phyloP scores from a whole-genome alignment of 208 protist species.

The Naegleria gruberi region DNA sequence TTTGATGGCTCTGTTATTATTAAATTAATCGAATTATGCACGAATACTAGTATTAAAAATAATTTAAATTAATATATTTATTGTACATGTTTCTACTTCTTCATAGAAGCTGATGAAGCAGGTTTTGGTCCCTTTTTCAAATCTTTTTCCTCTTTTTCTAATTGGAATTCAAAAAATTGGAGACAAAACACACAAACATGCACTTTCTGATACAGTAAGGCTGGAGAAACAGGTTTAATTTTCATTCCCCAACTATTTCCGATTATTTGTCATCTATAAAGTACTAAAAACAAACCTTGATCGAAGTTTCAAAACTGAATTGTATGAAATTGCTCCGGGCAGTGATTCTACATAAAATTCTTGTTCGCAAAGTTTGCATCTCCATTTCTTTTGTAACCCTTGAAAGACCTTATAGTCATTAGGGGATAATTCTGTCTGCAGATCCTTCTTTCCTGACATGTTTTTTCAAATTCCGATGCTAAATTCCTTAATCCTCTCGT shows the following conservation, averaged over 20 bases:
- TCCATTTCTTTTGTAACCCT: constrained; percentile 16
- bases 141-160: not conserved
- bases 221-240: not conserved
- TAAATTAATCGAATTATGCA: too few species aligned
- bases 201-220: constrained; percentile 11
- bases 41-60: too few species aligned
- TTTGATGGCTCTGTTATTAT: too few species aligned
- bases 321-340: constrained; percentile 23
- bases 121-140: not conserved
- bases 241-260: not conserved
- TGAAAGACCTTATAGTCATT: constrained; percentile 23
- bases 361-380: constrained; percentile 26
- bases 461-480: too few species aligned
- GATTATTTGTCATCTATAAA: not conserved
- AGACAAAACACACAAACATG: constrained; percentile 19
- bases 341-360: constrained; percentile 15
- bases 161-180: constrained; percentile 21
- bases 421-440: not conserved
- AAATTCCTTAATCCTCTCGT: too few species aligned
- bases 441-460: not conserved
- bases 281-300: not conserved
- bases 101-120: too few species aligned
- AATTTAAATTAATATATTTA: too few species aligned
- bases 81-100: too few species aligned
- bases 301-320: constrained; percentile 22